A percentile compares a stretch with the other conserved stretches of the same genome.
These are phyloP conservation scores for Phytopythium sindhum DNA, from an alignment of 352 stramenopile species.

Conservation along the genomic window DNA sequence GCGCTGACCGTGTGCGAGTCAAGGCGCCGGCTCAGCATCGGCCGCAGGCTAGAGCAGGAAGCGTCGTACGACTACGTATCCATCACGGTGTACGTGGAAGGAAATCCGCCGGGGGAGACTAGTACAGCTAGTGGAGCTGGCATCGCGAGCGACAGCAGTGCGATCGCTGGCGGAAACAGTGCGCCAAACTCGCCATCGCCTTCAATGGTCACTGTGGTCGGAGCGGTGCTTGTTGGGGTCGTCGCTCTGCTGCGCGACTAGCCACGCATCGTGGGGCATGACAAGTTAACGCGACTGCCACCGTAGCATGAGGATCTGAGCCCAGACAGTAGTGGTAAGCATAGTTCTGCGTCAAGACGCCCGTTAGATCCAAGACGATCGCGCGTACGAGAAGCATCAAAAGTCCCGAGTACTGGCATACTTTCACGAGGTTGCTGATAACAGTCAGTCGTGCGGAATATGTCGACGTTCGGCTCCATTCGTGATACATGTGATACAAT, in stretches of 20 bases:
- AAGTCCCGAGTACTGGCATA: too few species aligned
- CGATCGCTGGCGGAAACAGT: neutral
- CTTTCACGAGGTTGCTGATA: too few species aligned
- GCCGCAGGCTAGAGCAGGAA: neutral
- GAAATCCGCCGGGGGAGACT: neutral
- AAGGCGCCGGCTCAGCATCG: neutral
- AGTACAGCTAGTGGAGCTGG: neutral
- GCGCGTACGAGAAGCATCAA: too few species aligned
- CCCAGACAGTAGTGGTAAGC: too few species aligned
- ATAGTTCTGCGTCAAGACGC: too few species aligned
- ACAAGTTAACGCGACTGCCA: too few species aligned
- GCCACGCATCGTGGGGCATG: neutral
- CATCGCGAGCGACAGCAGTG: neutral
- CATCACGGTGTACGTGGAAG: neutral
- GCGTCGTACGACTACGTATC: neutral
- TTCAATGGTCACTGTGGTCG: neutral
- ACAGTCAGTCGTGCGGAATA: too few species aligned
- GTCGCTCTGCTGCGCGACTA: neutral
- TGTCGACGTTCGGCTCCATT: too few species aligned
- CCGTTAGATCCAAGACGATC: too few species aligned
- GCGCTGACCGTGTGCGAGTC: constrained; percentile 7
- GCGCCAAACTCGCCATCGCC: neutral
- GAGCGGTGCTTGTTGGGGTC: neutral
- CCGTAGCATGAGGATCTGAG: neutral
- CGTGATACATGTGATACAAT: too few species aligned